Evolutionary conservation across 495 filamentous ascomycete genomes (phyloP).

Genomic region (Wilcoxina mikolae): DNA sequence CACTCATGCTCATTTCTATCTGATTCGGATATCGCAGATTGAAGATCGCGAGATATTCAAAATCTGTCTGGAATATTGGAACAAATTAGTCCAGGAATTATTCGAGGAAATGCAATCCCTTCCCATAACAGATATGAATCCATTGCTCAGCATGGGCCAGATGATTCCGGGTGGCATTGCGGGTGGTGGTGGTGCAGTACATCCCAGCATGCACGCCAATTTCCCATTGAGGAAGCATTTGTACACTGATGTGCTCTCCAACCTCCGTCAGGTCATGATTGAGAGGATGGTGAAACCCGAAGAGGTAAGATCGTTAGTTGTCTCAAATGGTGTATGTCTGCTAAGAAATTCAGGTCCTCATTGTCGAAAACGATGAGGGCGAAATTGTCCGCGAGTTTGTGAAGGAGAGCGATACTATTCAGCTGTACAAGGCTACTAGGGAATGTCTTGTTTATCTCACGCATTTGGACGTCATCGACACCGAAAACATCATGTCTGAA

Average conservation of each 20-base stretch:
- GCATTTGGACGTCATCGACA: constrained; percentile 93
- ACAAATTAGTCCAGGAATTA: constrained; percentile 91
- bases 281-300: constrained; percentile 98
- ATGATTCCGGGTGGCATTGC: constrained; percentile 37
- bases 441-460: constrained; percentile 97
- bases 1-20: constrained; percentile 89
- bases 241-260: constrained; percentile 83
- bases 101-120: constrained; percentile 97
- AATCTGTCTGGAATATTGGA: constrained; percentile 98
- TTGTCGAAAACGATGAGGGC: constrained; percentile 98
- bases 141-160: constrained; percentile 58
- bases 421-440: constrained; percentile 96
- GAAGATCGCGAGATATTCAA: constrained; percentile 99
- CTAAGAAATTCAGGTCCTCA: constrained; percentile 46
- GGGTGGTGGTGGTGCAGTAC: constrained; percentile 62
- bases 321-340: not conserved
- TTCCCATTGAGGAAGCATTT: constrained; percentile 94
- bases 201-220: constrained; percentile 64
- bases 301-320: constrained; percentile 37
- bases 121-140: constrained; percentile 80
- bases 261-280: constrained; percentile 94
- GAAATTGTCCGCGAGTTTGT: constrained; percentile 98
- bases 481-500: constrained; percentile 97
- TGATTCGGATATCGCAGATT: constrained; percentile 95
- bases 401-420: constrained; percentile 97